Evolutionary conservation across 805 yeast species (phyloP), one percentile per base, ranked within the genome.

Genomic region (Dipodascopsis uninucleata): DNA sequence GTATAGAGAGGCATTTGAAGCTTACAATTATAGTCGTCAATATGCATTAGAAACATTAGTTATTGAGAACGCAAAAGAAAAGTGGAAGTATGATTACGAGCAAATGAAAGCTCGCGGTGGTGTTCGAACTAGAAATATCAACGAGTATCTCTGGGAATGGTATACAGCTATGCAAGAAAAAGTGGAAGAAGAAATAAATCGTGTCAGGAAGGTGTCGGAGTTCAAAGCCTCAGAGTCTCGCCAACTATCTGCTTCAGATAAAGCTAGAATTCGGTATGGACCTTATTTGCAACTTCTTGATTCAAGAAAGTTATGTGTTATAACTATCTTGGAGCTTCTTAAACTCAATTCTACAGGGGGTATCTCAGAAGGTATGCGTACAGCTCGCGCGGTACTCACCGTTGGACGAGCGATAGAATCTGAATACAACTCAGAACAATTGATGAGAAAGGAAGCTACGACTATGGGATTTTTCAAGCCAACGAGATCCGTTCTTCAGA

Each of bases 41-140:
- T 69, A 76, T 36, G 75, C 75, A 24, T 62, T 93, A 25, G 98
- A 93, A 64, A 69, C 78, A 16, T 75, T 83, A 47, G 90, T 95
- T 2, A 71, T 85, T 1, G 89, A 84, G 52, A 89, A 90, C 1
- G 95, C 97, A 0, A 78, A 77, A 52, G 86, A 82, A 58, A 82
- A 85, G 62, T 90, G 98, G 98, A 81, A 78, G 61, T 81, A 80
- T 55, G 89, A 81, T 52, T 82, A 77, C 56, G 94, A 86, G 57
- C 79, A 76, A 41, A 72, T 79, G 59, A 70, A 71, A 46, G 71
- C 73, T 37, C 72, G 82, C 53, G 86, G 86, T 18, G 78, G 72
- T 9, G 45, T 63, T 23, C 59, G 76, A 41, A 63, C 79, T 29
- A 75, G 78, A 36, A 76, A 78, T 46, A 68, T 89, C 31, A 88